These are phyloP conservation scores for Ensete glaucum DNA, from an alignment of 176 grass and related monocot genomes.

Conservation along the genomic window DNA sequence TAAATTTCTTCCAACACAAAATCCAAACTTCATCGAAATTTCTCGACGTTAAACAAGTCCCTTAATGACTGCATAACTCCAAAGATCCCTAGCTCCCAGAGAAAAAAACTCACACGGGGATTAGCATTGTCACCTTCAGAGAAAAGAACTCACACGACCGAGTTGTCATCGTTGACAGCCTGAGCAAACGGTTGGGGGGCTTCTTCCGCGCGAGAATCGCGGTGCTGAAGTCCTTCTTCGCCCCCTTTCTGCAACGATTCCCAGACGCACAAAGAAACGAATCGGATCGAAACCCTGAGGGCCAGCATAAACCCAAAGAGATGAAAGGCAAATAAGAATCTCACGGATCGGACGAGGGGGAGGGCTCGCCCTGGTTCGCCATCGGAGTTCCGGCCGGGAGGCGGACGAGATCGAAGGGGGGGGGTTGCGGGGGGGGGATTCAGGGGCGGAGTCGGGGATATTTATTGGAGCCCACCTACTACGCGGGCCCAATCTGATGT, in stretches of 20 bases:
- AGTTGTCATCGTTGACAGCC: neutral
- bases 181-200: constrained; percentile 37
- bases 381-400: neutral
- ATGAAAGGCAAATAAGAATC: neutral
- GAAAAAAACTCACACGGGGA: neutral
- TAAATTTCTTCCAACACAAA: no score
- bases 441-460: no score
- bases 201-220: constrained; percentile 41
- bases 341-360: constrained; percentile 31
- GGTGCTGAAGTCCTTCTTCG: constrained; percentile 35
- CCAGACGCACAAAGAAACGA: no score
- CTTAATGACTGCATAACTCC: no score
- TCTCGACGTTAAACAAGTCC: no score
- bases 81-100: no score
- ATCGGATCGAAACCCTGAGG: no score
- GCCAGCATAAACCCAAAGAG: no score
- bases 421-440: rapidly evolving
- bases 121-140: constrained; percentile 20
- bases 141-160: constrained; percentile 6
- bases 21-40: no score
- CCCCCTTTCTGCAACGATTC: constrained; percentile 19
- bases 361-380: constrained; percentile 21
- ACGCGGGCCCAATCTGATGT: no score
- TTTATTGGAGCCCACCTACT: no score
- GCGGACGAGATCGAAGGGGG: no score